phyloP scores from a whole-genome alignment of 768 basidiomycete species.

The Pulveroboletus sp. region DNA sequence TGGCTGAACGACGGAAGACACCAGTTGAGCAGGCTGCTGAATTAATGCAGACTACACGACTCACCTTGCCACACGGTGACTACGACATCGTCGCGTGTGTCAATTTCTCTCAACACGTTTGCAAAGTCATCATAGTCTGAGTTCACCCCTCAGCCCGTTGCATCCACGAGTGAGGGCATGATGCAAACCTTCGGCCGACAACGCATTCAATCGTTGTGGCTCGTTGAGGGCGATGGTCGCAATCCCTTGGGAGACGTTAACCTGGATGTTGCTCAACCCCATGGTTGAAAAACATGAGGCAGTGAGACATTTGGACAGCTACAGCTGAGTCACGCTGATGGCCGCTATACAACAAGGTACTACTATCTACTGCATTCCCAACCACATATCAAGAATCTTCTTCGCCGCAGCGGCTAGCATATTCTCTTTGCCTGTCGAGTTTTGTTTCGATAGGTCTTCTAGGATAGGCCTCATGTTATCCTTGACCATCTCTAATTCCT shows the following conservation, averaged over 20 bases:
- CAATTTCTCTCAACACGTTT: slow-evolving; percentile 51
- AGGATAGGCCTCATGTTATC: slow-evolving; percentile 47
- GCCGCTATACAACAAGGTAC: neutral
- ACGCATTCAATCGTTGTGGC: slow-evolving; percentile 55
- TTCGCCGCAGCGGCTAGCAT: slow-evolving; percentile 38
- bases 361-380: neutral
- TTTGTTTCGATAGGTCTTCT: slow-evolving; percentile 41
- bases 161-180: slow-evolving; percentile 3
- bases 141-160: neutral
- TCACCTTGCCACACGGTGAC: slow-evolving; percentile 67
- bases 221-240: slow-evolving; percentile 67
- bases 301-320: neutral
- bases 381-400: slow-evolving; percentile 40
- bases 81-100: slow-evolving; percentile 55
- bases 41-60: neutral
- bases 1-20: slow-evolving; percentile 35
- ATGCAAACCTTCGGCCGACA: slow-evolving; percentile 45
- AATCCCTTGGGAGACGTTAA: slow-evolving; percentile 51
- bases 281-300: slow-evolving; percentile 17
- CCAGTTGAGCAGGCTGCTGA: neutral
- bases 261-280: slow-evolving; percentile 37
- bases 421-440: slow-evolving; percentile 30
- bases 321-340: slow-evolving; percentile 5
- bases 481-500: slow-evolving; percentile 47
- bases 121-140: slow-evolving; percentile 63